Conservation (phyloP, 1,139 yeast genomes). For the Waltiozyma sp. region DNA sequence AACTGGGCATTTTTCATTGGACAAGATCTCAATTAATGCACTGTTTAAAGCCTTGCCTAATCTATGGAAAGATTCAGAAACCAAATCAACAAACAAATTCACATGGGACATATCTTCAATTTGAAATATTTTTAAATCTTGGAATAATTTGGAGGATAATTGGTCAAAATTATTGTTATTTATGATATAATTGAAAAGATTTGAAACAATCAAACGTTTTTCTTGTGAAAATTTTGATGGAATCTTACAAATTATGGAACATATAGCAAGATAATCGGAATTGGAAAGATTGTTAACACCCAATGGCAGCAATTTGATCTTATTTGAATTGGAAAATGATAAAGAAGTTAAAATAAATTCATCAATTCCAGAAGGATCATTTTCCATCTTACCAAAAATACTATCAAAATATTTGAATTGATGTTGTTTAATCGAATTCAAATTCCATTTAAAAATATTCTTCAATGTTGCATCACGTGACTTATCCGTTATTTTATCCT, state of each 20-base stretch:
- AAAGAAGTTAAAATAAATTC: too few species aligned
- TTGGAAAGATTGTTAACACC: too few species aligned
- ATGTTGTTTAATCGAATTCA: slow-evolving; percentile 7
- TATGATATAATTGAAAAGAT: too few species aligned
- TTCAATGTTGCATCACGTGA: slow-evolving; percentile 2
- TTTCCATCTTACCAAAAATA: background rate
- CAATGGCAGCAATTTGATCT: too few species aligned
- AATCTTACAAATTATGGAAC: too few species aligned
- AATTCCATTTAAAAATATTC: slow-evolving; percentile 11
- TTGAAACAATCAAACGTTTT: too few species aligned
- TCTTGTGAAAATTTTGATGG: too few species aligned
- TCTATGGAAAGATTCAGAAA: background rate
- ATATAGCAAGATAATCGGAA: too few species aligned
- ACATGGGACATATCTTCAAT: background rate
- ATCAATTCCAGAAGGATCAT: too few species aligned
- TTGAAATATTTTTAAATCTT: too few species aligned
- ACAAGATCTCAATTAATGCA: background rate
- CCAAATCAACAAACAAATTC: background rate
- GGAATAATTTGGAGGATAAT: background rate
- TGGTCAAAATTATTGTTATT: too few species aligned
- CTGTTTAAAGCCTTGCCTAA: background rate
- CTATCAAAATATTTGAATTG: slow-evolving; percentile 10
- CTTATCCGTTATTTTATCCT: background rate
- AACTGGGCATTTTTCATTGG: background rate
- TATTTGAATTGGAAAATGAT: too few species aligned